Evolutionary conservation across 2,329 filamentous ascomycete genomes (phyloP), one percentile per base, ranked within the genome.

Genomic region (Alternaria postmessia): DNA sequence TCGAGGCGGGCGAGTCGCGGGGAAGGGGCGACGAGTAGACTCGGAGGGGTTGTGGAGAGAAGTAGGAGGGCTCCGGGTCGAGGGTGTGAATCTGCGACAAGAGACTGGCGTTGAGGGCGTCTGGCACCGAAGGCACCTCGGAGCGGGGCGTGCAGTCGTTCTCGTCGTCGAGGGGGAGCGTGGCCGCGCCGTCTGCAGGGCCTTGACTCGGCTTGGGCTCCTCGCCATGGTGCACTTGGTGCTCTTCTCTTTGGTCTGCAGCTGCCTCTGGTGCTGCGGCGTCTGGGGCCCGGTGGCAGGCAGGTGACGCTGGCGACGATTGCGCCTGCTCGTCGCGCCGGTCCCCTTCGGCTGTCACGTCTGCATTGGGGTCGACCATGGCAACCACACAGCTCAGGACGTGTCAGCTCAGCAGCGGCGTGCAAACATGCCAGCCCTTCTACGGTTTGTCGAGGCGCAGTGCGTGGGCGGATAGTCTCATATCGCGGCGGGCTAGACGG

Each of bases 81-180:
- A 55, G 64, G 47, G 54, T 57, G 52, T 64, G 70, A 48, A 46
- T 39, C 38, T 68, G 66, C 32, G 67, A 63, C 57, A 65, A 64
- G 52, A 69, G 59, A 22, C 61, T 57, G 39, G 69, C 63, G 47
- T 65, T 65, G 55, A 69, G 54, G 41, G 64, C 59, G n/a, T 74
- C 72, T 46, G 70, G 64, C 12, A 70, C 57, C 20, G 74, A 75
- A 53, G 79, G 79, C 47, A 75, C 62, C 66, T 81, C 80, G 6
- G 79, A 80, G 57, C 78, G 76, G 48, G 79, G 78, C 14, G 79
- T 81, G 63, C 68, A 72, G 69, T 80, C 78, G 36, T 70, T 64
- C 56, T 79, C 73, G 38, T 72, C 72, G 55, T 60, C 24, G 46
- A 51, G 56, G 36, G 44, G 57, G 22, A 30, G 28, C 28, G 28